These are phyloP conservation scores for Roridomyces roridus DNA, from an alignment of 768 basidiomycete species.

Conservation along the genomic window DNA sequence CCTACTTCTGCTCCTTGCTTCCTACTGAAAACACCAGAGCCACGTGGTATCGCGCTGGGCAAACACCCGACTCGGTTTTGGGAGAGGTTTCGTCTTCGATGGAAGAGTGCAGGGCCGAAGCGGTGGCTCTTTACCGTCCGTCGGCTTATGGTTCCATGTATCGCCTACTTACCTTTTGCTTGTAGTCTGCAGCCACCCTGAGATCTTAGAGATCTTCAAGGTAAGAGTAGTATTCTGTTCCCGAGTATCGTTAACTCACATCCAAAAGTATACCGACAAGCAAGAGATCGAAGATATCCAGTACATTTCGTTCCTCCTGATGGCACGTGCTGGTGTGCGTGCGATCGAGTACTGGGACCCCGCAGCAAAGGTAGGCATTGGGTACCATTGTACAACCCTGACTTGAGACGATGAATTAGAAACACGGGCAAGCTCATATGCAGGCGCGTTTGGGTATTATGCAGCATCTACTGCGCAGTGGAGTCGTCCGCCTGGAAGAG, in stretches of 20 bases:
- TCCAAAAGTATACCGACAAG: conserved; percentile 63
- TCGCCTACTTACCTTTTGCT: background rate
- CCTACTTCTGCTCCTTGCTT: background rate
- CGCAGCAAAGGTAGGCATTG: conserved; percentile 40
- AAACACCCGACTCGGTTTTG: conserved; percentile 81
- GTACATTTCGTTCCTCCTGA: conserved; percentile 80
- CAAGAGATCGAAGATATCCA: conserved; percentile 80
- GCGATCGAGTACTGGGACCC: conserved; percentile 88
- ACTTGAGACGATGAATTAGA: conserved; percentile 39
- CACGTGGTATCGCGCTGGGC: conserved; percentile 90
- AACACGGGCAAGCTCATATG: conserved; percentile 92
- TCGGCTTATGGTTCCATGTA: conserved; percentile 11
- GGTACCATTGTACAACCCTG: background rate
- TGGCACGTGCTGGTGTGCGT: conserved; percentile 84
- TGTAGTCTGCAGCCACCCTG: conserved; percentile 73
- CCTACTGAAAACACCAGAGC: conserved; percentile 45
- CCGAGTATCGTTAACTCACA: background rate
- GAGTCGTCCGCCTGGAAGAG: conserved; percentile 74
- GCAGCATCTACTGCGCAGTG: conserved; percentile 74
- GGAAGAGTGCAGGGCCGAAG: conserved; percentile 94
- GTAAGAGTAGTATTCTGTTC: conserved; percentile 44
- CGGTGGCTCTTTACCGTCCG: conserved; percentile 82
- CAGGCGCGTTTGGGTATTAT: conserved; percentile 92
- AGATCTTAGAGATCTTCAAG: conserved; percentile 83
- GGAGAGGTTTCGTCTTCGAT: conserved; percentile 90